Conservation (phyloP, 805 yeast genomes). For the Saccharomycopsis javanensis region DNA sequence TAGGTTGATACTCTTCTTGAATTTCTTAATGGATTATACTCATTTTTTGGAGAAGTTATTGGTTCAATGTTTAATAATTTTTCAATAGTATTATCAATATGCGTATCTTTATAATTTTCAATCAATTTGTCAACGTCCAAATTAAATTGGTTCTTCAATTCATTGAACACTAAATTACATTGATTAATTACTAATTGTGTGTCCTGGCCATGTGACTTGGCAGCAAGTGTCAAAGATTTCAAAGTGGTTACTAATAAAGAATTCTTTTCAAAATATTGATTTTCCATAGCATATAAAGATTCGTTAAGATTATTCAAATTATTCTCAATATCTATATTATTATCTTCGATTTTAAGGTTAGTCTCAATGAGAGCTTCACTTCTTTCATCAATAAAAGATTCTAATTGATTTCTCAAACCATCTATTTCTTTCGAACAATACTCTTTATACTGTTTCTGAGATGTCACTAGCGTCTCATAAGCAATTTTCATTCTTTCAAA, state of each 20-base stretch:
- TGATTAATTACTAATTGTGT: slow-evolving; percentile 36
- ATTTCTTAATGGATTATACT: neutral
- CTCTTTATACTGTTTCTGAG: slow-evolving; percentile 43
- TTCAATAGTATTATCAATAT: slow-evolving; percentile 13
- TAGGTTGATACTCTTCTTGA: slow-evolving; percentile 5
- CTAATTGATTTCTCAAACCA: slow-evolving; percentile 30
- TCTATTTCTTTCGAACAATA: slow-evolving; percentile 38
- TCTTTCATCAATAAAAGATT: slow-evolving; percentile 30
- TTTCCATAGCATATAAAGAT: slow-evolving; percentile 41
- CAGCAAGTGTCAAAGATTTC: slow-evolving; percentile 33
- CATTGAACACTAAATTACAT: slow-evolving; percentile 37
- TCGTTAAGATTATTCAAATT: slow-evolving; percentile 39
- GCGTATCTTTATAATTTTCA: slow-evolving; percentile 27
- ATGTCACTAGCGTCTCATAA: slow-evolving; percentile 45
- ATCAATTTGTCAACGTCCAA: slow-evolving; percentile 22
- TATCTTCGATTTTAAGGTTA: slow-evolving; percentile 30
- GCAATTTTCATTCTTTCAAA: slow-evolving; percentile 46
- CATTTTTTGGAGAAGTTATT: neutral
- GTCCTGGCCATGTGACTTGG: slow-evolving; percentile 42
- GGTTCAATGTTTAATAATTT: slow-evolving; percentile 8
- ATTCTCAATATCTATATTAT: slow-evolving; percentile 42
- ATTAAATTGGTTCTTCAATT: slow-evolving; percentile 28
- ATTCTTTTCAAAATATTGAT: slow-evolving; percentile 39
- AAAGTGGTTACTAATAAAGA: slow-evolving; percentile 35
- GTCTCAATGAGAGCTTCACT: slow-evolving; percentile 30